Conservation (phyloP, 179 eudicot species). For the Drosera spatulata region DNA sequence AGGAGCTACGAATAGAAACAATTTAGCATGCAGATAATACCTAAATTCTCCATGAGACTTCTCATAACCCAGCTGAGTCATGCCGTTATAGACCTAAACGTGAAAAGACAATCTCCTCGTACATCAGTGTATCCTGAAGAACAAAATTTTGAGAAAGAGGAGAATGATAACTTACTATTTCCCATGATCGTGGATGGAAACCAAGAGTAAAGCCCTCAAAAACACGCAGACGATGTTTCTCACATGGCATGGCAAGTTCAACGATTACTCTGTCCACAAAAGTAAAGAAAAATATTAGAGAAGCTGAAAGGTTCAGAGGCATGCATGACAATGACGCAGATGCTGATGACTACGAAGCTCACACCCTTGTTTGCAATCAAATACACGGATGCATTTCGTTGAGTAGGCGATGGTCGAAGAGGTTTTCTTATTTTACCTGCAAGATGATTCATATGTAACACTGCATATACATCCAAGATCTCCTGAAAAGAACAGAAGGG, state of each 20-base stretch:
- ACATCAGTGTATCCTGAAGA: background rate
- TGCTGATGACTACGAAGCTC: no score
- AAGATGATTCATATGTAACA: constrained; percentile 63
- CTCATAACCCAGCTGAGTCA: constrained; percentile 87
- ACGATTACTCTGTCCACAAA: constrained; percentile 49
- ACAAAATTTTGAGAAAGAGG: constrained; percentile 2
- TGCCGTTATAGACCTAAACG: constrained; percentile 82
- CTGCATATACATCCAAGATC: constrained; percentile 84
- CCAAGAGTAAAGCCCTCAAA: constrained; percentile 92
- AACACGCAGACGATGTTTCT: constrained; percentile 67
- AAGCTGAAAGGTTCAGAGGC: background rate
- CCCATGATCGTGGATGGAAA: constrained; percentile 90
- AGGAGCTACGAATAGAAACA: background rate
- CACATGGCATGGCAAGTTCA: constrained; percentile 90
- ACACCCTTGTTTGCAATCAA: no score
- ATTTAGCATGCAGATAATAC: constrained; percentile 13
- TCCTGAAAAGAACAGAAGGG: constrained; percentile 28
- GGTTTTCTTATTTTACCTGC: constrained; percentile 42
- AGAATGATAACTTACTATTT: constrained; percentile 47
- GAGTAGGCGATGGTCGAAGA: no score
- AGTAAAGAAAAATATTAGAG: constrained; percentile 6
- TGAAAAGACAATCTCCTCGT: constrained; percentile 4
- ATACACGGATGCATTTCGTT: no score
- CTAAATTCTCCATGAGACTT: constrained; percentile 59
- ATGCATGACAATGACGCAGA: no score